Percentiles rank a stretch among this genome's conserved stretches.
These are phyloP conservation scores for Crinitomyces ghanaensis DNA, from an alignment of 805 yeast species.

Conservation along the genomic window DNA sequence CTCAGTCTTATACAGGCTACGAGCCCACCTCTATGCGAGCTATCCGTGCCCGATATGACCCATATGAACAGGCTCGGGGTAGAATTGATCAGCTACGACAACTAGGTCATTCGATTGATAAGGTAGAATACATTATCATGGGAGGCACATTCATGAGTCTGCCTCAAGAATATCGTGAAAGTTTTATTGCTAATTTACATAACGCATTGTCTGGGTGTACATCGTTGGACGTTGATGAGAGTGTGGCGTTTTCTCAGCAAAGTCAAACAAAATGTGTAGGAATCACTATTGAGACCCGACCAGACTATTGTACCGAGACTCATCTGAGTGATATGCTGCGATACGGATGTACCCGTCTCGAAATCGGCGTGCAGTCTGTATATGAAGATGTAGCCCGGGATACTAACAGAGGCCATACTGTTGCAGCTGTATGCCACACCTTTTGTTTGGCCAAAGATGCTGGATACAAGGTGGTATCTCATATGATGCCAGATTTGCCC, in stretches of 20 bases:
- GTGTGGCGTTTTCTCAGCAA: constrained; percentile 83
- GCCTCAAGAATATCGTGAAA: constrained; percentile 81
- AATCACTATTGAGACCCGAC: constrained; percentile 95
- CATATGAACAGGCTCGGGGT: constrained; percentile 97
- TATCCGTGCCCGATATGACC: constrained; percentile 96
- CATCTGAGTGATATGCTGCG: constrained; percentile 91
- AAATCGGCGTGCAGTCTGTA: constrained; percentile 93
- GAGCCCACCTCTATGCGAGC: constrained; percentile 99
- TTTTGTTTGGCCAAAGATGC: constrained; percentile 96
- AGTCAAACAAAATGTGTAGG: constrained; percentile 96
- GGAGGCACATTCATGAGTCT: constrained; percentile 98
- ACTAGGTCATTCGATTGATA: constrained; percentile 92
- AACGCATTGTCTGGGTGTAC: constrained; percentile 91
- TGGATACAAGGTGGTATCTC: constrained; percentile 94
- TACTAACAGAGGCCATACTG: constrained; percentile 97
- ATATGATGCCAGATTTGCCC: constrained; percentile 99
- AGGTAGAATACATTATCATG: constrained; percentile 96
- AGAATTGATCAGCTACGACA: constrained; percentile 92
- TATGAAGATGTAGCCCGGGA: constrained; percentile 98
- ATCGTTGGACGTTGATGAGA: constrained; percentile 81
- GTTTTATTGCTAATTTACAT: constrained; percentile 78
- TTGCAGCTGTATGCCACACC: constrained; percentile 89
- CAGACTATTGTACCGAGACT: constrained; percentile 94
- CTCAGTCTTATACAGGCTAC: constrained; percentile 96
- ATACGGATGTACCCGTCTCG: constrained; percentile 94